phyloP scores from a whole-genome alignment of 75 land plant species.

The Adiantum capillusveneris region DNA sequence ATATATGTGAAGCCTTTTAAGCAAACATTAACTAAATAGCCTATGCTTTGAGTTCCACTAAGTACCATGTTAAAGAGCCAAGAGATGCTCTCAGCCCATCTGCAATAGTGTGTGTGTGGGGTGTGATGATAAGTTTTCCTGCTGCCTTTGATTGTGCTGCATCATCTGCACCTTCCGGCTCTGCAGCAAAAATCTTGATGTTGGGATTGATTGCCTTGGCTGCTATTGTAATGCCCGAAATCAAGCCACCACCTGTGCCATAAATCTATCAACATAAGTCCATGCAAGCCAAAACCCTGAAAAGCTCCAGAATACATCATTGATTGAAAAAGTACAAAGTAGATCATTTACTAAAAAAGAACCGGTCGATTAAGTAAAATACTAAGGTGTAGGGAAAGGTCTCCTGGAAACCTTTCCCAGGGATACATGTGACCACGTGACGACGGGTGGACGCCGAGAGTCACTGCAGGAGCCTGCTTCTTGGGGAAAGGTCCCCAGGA shows the following conservation, averaged over 20 bases:
- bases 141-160: constrained; percentile 72
- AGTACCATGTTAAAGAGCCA: constrained; percentile 79
- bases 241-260: constrained; percentile 75
- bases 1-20: constrained; percentile 11
- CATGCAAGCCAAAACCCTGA: too few relatives aligned
- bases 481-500: too few relatives aligned
- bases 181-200: constrained; percentile 73
- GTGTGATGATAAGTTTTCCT: constrained; percentile 41
- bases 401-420: too few relatives aligned
- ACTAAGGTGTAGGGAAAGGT: too few relatives aligned
- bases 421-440: too few relatives aligned
- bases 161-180: constrained; percentile 93
- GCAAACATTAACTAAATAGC: neutral
- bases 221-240: constrained; percentile 83
- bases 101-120: constrained; percentile 67
- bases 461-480: too few relatives aligned
- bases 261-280: too few relatives aligned
- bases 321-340: too few relatives aligned
- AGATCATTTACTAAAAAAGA: too few relatives aligned
- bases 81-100: constrained; percentile 87
- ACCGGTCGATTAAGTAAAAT: too few relatives aligned
- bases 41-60: neutral
- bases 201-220: constrained; percentile 83
- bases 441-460: too few relatives aligned
- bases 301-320: too few relatives aligned